These are phyloP conservation scores for Fusarium caatingaense DNA, from an alignment of 2,329 filamentous ascomycete species.

Conservation along the genomic window DNA sequence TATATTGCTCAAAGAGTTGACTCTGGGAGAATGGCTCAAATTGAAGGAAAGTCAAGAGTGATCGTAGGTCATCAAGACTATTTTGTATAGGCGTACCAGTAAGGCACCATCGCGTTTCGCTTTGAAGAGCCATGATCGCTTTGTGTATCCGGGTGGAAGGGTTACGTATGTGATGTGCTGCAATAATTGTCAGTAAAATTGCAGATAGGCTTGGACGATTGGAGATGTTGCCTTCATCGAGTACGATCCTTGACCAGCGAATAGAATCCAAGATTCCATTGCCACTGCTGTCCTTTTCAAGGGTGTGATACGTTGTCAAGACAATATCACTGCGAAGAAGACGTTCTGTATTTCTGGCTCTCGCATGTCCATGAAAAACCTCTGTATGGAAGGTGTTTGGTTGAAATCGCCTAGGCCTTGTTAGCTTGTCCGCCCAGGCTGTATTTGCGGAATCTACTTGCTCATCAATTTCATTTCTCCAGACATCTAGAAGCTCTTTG, in stretches of 20 bases:
- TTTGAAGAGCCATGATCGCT: fast-evolving
- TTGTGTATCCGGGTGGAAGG: fast-evolving
- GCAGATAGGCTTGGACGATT: fast-evolving
- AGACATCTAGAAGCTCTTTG: constrained; percentile 17
- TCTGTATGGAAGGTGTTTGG: fast-evolving
- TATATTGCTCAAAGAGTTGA: background rate
- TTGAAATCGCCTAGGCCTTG: constrained; percentile 2
- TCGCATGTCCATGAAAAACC: background rate
- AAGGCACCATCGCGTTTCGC: background rate
- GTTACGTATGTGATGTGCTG: constrained; percentile 15
- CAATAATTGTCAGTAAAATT: fast-evolving
- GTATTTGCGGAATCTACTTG: no score
- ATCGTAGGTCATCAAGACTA: background rate
- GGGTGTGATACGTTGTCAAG: background rate
- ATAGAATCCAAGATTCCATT: fast-evolving
- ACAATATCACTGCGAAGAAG: background rate
- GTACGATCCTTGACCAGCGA: background rate
- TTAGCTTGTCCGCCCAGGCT: no score
- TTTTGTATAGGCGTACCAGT: constrained; percentile 7
- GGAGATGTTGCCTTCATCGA: background rate
- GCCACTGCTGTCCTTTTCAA: fast-evolving
- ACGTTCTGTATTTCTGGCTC: fast-evolving
- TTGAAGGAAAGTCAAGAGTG: background rate
- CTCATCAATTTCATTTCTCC: background rate
- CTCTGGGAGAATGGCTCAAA: fast-evolving